Evolutionary conservation across 768 basidiomycete species (phyloP), one percentile per base, ranked within the genome.

Genomic region (Amanita molliuscula): DNA sequence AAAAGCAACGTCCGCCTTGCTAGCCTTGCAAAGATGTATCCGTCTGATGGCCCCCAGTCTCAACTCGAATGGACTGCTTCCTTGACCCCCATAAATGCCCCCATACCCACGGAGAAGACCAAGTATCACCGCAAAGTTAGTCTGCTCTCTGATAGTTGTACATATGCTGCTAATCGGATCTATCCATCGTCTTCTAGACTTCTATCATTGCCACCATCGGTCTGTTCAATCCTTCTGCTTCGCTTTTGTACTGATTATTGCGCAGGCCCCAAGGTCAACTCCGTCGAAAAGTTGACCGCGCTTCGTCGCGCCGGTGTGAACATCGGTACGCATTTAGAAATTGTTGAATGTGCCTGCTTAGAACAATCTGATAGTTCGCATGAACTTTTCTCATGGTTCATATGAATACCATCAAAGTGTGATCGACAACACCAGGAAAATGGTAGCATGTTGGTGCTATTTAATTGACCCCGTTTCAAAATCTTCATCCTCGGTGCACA

Each of bases 371-470:
- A 16, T 58, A 97, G 96, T 99, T 56, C 94, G 96, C 70, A 98
- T 99, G 96, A 99, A 99, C 78, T 99, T 98, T 67, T 98, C 95
- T 48, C 96, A 99, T 81, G 96, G 96, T 42, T 86, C 85, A 50
- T 94, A 99, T 68, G 92, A 93, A 61, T 98, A 95, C 67, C 96
- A 98, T 72, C 93, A 99, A 72, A 93, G 89, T 56, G 96, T 98
- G 58, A 92, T 99, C 64, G 94, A 98, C 73, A 98, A 98, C 75
- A 87, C 92, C 45, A 78, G 94, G 61, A 84, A 82, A 64, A 84
- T 87, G 74, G 77, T 90, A 48, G 79, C 79, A 37, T 69, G 91
- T 92, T 57, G 58, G 80, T 64, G 50, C 16, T 18, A 48, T 31
- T 29, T 9, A 40, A 41, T 10, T 18, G 6, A 25, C 37, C 28